Conservation (phyloP, 371 early-diverging fungal genomes). For the Rhizopus delemar region DNA sequence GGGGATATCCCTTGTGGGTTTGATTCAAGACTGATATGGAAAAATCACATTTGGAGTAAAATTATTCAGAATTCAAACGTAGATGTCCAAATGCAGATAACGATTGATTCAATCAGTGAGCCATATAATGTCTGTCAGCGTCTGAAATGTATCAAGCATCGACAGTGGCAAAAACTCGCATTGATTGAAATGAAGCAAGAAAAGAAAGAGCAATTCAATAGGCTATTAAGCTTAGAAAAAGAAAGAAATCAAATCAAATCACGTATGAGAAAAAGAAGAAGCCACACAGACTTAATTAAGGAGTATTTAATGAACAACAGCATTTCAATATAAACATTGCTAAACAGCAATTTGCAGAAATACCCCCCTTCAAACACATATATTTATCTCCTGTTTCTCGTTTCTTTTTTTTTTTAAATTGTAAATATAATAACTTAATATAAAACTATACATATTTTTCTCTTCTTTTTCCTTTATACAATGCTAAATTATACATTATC, state of each 20-base stretch:
- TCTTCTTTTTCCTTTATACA: background rate
- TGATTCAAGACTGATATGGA: conserved; percentile 47
- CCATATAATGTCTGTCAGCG: conserved; percentile 10
- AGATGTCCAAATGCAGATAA: background rate
- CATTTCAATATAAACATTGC: conserved; percentile 6
- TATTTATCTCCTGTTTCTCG: background rate
- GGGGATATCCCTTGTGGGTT: conserved; percentile 43
- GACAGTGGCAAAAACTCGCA: conserved; percentile 42
- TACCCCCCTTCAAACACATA: conserved; percentile 1
- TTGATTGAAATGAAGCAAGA: conserved; percentile 41
- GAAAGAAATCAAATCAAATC: conserved; percentile 20
- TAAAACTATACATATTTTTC: background rate
- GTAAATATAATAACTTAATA: background rate
- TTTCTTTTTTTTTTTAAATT: background rate
- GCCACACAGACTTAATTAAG: conserved; percentile 7
- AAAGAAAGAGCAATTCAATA: conserved; percentile 16
- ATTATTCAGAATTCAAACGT: background rate
- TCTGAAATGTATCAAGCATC: conserved; percentile 34
- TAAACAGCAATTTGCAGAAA: conserved; percentile 2
- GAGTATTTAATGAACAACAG: conserved; percentile 6
- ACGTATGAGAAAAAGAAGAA: conserved; percentile 25
- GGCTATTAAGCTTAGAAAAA: conserved; percentile 8
- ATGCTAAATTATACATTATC: background rate
- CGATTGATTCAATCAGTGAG: conserved; percentile 14
- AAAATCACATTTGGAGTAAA: conserved; percentile 27